Conservation (phyloP, 768 basidiomycete genomes). For the Rhodotorula toruloides region DNA sequence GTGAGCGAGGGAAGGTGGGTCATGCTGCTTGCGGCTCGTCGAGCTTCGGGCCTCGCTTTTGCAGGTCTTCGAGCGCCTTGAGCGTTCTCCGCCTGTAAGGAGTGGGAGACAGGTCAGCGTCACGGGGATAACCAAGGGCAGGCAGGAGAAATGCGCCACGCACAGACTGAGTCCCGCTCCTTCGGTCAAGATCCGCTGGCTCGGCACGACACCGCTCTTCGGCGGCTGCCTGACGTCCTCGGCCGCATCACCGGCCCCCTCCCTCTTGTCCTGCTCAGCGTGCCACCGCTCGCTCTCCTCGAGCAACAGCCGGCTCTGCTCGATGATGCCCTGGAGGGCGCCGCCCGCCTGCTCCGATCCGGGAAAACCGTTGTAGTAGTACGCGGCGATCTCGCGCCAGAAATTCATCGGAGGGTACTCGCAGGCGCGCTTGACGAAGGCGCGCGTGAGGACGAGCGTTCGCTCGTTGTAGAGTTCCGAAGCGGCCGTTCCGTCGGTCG, state of each 20-base stretch:
- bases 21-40: background rate
- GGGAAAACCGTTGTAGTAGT: constrained; percentile 56
- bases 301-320: constrained; percentile 67
- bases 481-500: constrained; percentile 81
- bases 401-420: constrained; percentile 69
- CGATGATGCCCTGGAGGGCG: constrained; percentile 53
- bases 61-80: constrained; percentile 55
- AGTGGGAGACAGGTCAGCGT: no score
- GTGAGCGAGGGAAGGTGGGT: no score
- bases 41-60: constrained; percentile 25
- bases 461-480: constrained; percentile 92
- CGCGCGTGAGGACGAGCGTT: constrained; percentile 81
- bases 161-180: constrained; percentile 68
- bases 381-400: constrained; percentile 64
- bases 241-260: constrained; percentile 44
- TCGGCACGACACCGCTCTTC: constrained; percentile 58
- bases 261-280: constrained; percentile 42
- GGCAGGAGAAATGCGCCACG: no score
- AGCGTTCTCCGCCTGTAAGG: constrained; percentile 75
- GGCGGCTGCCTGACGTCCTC: constrained; percentile 3
- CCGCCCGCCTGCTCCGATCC: constrained; percentile 43
- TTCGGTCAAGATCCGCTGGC: constrained; percentile 57
- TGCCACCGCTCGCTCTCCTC: constrained; percentile 57
- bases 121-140: no score
- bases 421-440: constrained; percentile 82